Conservation (phyloP, 208 protist genomes). For the Wallacemonas sp. region DNA sequence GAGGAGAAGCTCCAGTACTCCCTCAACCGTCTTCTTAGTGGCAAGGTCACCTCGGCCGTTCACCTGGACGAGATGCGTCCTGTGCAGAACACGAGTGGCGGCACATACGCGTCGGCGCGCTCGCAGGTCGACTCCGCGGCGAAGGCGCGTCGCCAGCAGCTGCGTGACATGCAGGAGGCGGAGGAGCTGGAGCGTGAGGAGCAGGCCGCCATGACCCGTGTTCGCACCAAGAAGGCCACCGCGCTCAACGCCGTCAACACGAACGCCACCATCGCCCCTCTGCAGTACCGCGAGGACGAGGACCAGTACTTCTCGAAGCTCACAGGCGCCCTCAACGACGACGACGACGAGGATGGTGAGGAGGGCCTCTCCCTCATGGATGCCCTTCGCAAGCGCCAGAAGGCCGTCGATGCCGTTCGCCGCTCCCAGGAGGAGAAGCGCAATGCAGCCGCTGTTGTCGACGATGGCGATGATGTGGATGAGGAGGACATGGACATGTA, state of each 20-base stretch:
- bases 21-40: slow-evolving; percentile 92
- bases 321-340: slow-evolving; percentile 27
- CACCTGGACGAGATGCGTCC: slow-evolving; percentile 72
- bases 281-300: slow-evolving; percentile 87
- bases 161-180: slow-evolving; percentile 63
- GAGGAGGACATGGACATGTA: slow-evolving; percentile 23
- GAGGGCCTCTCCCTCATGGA: slow-evolving; percentile 83
- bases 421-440: slow-evolving; percentile 22
- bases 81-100: slow-evolving; percentile 44
- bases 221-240: slow-evolving; percentile 75
- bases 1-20: slow-evolving; percentile 97
- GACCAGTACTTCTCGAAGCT: slow-evolving; percentile 91
- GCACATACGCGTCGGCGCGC: slow-evolving; percentile 36
- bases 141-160: slow-evolving; percentile 63
- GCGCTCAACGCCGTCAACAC: slow-evolving; percentile 43
- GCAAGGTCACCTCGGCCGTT: slow-evolving; percentile 65
- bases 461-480: slow-evolving; percentile 25
- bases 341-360: slow-evolving; percentile 32
- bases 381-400: slow-evolving; percentile 59
- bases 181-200: slow-evolving; percentile 87
- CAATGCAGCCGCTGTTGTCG: slow-evolving; percentile 17
- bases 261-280: slow-evolving; percentile 51
- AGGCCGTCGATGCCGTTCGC: slow-evolving; percentile 30
- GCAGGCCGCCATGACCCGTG: slow-evolving; percentile 78
- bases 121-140: slow-evolving; percentile 43